Percentiles rank a stretch among this genome's conserved stretches.
Evolutionary conservation across 2,329 filamentous ascomycete species (phyloP).

Genomic region (Rasamsonia emersonii): DNA sequence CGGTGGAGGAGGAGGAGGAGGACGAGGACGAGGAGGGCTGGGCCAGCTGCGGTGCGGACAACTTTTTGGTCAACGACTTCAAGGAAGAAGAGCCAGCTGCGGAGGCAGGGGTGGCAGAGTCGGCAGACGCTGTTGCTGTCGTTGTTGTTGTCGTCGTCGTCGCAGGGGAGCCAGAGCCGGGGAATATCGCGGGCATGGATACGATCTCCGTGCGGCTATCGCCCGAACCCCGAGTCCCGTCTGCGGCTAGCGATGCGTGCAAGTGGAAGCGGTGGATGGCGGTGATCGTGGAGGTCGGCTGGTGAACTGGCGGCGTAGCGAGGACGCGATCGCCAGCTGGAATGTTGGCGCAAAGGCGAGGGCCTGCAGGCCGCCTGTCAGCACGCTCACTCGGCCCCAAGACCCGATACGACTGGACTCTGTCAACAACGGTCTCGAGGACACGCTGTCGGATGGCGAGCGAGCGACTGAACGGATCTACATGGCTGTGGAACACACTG

Average conservation of each 20-base stretch:
- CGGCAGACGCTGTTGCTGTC: neutral
- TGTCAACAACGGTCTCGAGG: constrained; percentile 12
- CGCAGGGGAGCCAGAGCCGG: constrained; percentile 20
- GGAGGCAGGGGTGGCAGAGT: constrained; percentile 1
- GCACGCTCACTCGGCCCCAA: constrained; percentile 1
- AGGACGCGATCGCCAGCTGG: constrained; percentile 3
- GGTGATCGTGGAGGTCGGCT: constrained; percentile 13
- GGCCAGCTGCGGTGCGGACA: constrained; percentile 18
- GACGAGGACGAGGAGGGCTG: constrained; percentile 12
- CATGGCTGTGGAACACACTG: constrained; percentile 2
- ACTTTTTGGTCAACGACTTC: constrained; percentile 8
- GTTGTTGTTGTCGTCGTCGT: constrained; percentile 12
- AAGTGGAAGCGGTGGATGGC: constrained; percentile 2
- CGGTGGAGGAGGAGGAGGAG: too few species aligned
- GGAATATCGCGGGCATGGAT: constrained; percentile 31
- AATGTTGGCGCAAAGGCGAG: neutral
- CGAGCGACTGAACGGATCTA: constrained; percentile 7
- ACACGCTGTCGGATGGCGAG: constrained; percentile 7
- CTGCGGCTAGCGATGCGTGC: too few species aligned
- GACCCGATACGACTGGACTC: constrained; percentile 2
- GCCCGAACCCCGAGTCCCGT: constrained; percentile 3
- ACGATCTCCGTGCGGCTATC: constrained; percentile 11
- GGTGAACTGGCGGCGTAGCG: constrained; percentile 9
- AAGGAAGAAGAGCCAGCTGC: constrained; percentile 4
- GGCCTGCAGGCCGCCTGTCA: neutral